Base-by-base conservation (phyloP, 2,329 filamentous ascomycete species). In the Pseudovirgaria hyperparasitica region DNA sequence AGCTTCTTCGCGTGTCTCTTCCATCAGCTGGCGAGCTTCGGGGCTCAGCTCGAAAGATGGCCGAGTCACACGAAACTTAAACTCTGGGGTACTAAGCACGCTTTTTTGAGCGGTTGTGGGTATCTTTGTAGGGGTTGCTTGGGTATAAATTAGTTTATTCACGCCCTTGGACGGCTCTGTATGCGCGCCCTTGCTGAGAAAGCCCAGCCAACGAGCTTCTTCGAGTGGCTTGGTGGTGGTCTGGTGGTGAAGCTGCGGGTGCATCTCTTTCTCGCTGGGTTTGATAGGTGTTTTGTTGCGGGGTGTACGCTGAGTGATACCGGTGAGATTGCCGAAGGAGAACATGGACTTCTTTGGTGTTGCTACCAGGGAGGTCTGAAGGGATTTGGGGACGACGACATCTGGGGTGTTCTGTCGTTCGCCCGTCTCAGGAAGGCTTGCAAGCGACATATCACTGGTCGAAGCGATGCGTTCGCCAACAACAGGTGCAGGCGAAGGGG, bases 261-360 rank as follows among this genome's bases (percentile, higher is more conserved):
- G 86, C 86, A 94, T 94, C 51, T 93, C 85, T 33, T 76, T 72
- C 37, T 67, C 67, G 25, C 77, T 62, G 14, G 82, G 80, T 57
- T 80, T 78, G 39, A 78, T 60, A 5, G 73, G 67, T 4, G 73
- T 72, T 9, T 66, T 68, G 20, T 71, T 70, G 21, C 63, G 65
- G 5, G 84, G 84, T 5, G 58, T 55, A 28, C 38, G 46, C 16
- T 42, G 39, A 12, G 41, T 32, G 19, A 41, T 33, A 19, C 33
- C 32, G 13, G 37, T 30, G 12, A 44, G n/a, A n/a, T n/a, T n/a
- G n/a, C n/a, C n/a, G n/a, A n/a, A 26, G 11, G 38, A 34, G 17
- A 36, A 36, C 29, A 34, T 40, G 15, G 44, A 40, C 10, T 42
- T 41, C 22, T 40, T 41, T n/a, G n/a, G n/a, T n/a, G n/a, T n/a